Evolutionary conservation across 805 yeast genomes (phyloP), one percentile per base, ranked within the genome.

Genomic region (Saccharomycodes ludwigii): DNA sequence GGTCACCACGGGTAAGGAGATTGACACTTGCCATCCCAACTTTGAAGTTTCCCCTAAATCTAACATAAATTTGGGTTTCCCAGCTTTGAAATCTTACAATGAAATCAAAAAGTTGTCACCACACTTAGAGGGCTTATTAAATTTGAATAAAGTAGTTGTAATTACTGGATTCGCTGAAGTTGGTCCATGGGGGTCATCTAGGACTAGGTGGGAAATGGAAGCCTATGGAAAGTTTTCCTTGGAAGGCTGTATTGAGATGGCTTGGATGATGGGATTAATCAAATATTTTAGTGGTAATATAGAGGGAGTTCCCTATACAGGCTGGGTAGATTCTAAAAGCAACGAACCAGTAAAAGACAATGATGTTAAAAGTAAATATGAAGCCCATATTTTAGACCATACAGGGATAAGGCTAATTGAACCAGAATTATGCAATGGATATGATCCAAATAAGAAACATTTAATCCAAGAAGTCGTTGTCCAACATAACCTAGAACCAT

Each of bases 141-240:
- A 82, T 46, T 72, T 81, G 40, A 86, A 79, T 48, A 66, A 71
- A 33, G 81, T 79, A 31, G 69, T 82, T 38, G 94, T 83, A 30
- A 77, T 83, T 31, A 82, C 94, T 29, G 94, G 94, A 48, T 83
- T 82, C 59, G 65, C 88, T 37, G 94, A 83, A 59, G 86, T 83
- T 40, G 84, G 93, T 42, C 94, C 94, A 38, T 83, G 91, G 85
- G 94, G 94, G 63, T 80, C 77, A 58, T 58, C 94, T 18, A 73
- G 93, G 63, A 83, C 94, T 34, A 69, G 94, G 61, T 83, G 94
- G 94, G 94, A 83, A 57, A 82, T 81, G 84, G 94, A 83, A 59
- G 76, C 86, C 26, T 40, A 58, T 35, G 93, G 94, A 42, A 15
- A 11, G 49, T 83, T 83, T 61, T 80, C 93, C 6, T 64, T 82